Evolutionary conservation across 768 basidiomycete species (phyloP), one percentile per base, ranked within the genome.

Genomic region (Suillus luteus): DNA sequence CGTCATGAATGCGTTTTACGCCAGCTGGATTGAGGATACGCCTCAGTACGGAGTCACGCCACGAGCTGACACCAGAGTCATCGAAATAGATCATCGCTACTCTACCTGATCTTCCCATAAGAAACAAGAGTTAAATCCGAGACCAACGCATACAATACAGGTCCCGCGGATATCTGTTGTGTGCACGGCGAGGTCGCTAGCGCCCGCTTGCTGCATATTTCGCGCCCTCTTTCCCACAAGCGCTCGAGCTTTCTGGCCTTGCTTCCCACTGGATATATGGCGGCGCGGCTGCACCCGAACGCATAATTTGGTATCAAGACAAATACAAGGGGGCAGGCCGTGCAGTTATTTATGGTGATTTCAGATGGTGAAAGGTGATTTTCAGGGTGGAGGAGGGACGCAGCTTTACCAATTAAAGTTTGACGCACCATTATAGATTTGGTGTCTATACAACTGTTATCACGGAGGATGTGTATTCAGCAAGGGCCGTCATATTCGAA

Each of bases 231-330:
- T 77, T 80, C 40, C 70, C 51, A 96, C 79, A 77, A 96, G 19
- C 79, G 78, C 68, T 93, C 92, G 22, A 96, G 90, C 91, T 69
- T 98, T 88, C 75, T 98, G 96, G 0, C 98, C 87, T 72, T 96
- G 96, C 82, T 99, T 99, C 5, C 90, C 89, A 0, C 96, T 0
- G 96, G 96, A 72, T 95, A 99, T 66, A 98, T 96, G 80, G 95
- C 95, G 0, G 96, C 94, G 61, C 76, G 80, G 8, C 90, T 92
- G 44, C 86, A 81, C 73, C 98, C 95, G 49, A 98, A 81, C 95
- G 91, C 2, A 87, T 91, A 12, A 75, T 71, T 78, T 92, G 98
- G 55, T 90, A 85, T 7, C 75, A 61, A 0, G 84, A 71, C 0
- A 52, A 51, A 51, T 27, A 27, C 14, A 15, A 24, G 49, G 27